Conservation (phyloP, 2,329 filamentous ascomycete genomes). For the Coniochaeta prunicola region DNA sequence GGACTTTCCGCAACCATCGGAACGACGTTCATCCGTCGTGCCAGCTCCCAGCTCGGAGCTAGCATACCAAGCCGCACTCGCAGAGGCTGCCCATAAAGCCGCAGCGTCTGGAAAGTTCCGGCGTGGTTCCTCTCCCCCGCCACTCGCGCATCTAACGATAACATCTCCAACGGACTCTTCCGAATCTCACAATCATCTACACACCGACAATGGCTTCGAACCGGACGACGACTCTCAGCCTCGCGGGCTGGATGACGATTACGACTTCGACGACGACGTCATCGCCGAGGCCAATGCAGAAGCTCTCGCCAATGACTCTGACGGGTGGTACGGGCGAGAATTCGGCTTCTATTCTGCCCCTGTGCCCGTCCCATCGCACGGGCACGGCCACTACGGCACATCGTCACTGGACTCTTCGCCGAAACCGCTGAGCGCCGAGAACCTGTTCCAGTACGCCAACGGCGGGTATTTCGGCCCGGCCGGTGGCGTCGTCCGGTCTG, state of each 20-base stretch:
- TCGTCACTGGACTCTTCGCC: conserved; percentile 3
- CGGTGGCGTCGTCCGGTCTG: conserved; percentile 55
- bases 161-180: conserved; percentile 23
- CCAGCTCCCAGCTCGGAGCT: conserved; percentile 23
- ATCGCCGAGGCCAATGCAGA: conserved; percentile 94
- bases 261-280: conserved; percentile 78
- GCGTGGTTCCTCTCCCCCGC: conserved; percentile 43
- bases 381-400: conserved; percentile 33
- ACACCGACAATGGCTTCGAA: conserved; percentile 19
- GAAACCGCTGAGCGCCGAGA: conserved; percentile 23
- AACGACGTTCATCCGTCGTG: conserved; percentile 2
- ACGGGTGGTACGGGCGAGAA: conserved; percentile 92
- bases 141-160: conserved; percentile 23
- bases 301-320: conserved; percentile 82
- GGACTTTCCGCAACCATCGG: conserved; percentile 1
- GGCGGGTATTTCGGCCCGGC: conserved; percentile 86
- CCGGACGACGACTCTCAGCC: conserved; percentile 46
- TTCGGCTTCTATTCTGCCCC: conserved; percentile 87
- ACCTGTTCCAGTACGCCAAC: conserved; percentile 56
- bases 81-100: conserved; percentile 71
- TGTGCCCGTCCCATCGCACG: conserved; percentile 30
- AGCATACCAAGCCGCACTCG: conserved; percentile 77
- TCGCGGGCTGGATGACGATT: conserved; percentile 51
- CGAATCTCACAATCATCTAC: conserved; percentile 12
- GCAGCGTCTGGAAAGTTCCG: conserved; percentile 69